Evolutionary conservation across 2,329 filamentous ascomycete genomes (phyloP), one percentile per base, ranked within the genome.

Genomic region (Tolypocladium ovalisporum): DNA sequence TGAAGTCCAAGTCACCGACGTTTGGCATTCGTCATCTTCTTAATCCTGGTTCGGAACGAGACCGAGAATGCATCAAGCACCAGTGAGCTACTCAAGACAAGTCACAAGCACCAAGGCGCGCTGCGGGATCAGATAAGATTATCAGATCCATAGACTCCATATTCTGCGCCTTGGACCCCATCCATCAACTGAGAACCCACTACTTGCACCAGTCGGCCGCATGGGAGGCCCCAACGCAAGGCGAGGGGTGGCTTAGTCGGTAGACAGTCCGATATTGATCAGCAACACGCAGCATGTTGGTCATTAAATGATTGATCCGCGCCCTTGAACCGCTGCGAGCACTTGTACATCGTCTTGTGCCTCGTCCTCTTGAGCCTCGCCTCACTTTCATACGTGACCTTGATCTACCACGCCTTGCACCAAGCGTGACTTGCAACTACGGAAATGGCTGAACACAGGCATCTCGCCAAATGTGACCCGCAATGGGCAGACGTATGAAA

Each of bases 381-480:
- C 6, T 22, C n/a, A 3, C 19, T 1, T 42, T 8, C n/a, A 22
- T 24, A 24, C 40, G 4, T 24, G 40, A 44, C 7, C 44, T 29
- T 13, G 7, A 47, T 29, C 40, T 2, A 22, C 40, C 24, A 19
- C 7, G 2, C 7, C 24, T 9, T 34, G 32, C 4, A 34, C 32
- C 32, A 34, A 22, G 7, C 36, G 6, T 22, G 6, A 29, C 24
- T 6, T 49, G 44, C 44, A 49, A 52, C 32, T 40, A 56, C 52
- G 32, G 29, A 19, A 12, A 61, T 61, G 59, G 59, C 59, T 12
- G 58, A 61, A 44, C 57, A 61, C 34, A 37, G 59, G 57, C 51
- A 59, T 53, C 58, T 61, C 22, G 55, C 59, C 19, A 53, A 52
- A 35, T 55, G 56, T 12, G 52, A 61, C 51, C 56, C 60, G 22